Base-by-base conservation (phyloP, 1,139 yeast species). In the Arxiozyma telluris region DNA sequence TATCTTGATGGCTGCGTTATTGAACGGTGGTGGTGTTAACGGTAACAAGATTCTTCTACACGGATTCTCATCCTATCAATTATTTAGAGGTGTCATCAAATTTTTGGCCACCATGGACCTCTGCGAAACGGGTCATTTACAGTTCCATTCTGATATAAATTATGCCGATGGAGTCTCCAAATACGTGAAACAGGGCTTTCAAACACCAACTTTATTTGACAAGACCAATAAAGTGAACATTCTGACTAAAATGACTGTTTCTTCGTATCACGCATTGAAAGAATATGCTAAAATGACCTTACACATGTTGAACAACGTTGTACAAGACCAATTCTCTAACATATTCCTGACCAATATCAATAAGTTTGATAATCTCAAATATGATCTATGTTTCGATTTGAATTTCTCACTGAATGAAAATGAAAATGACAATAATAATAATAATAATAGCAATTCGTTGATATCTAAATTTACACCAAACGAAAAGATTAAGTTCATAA, bases 31-130 rank as follows among this genome's bases (percentile, higher is more conserved):
- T 62, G 94, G 95, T 52, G 69, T 75, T 12, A 78, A 77, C 59
- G 91, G 94, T 22, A 84, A 84, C 63, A 84, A 83, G 63, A 83
- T 89, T 39, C 74, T 93, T 55, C 71, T 90, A 49, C 84, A 84
- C 61, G 98, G 98, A 1, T 91, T 87, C 68, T 88, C 96, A 4
- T 85, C 95, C 34, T 93, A 90, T 67, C 98, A 93, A 71, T 73
- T 93, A 54, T 93, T 93, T 74, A 90, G 88, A 68, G 96, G 95
- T 65, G 82, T 89, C 1, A 76, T 93, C 52, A 83, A 83, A 62
- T 91, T 85, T 63, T 68, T 93, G 57, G 94, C 97, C 1, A 80
- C 88, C 3, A 82, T 83, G 75, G 93, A 87, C 64, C 71, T 91
- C 53, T 71, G 76, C 50, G 69, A 76, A 25, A 71, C 73, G 20